phyloP scores from a whole-genome alignment of 495 filamentous ascomycete species.

The Xylaria intraflava region DNA sequence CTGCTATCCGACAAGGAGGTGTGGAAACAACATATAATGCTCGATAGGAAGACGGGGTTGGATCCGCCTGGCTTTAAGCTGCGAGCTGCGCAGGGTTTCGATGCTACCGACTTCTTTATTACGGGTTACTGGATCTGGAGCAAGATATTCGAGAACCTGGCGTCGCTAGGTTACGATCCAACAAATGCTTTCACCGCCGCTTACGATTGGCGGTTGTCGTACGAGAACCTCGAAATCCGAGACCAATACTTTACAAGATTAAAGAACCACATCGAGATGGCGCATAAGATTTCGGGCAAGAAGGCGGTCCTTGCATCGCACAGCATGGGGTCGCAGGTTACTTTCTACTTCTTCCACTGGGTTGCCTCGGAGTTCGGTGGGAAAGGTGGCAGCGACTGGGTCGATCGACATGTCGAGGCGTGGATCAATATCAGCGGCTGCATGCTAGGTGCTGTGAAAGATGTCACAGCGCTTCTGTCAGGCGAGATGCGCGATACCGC shows the following conservation, averaged over 20 bases:
- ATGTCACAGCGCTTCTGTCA: slow-evolving; percentile 80
- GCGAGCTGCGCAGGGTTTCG: slow-evolving; percentile 91
- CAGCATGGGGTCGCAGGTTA: slow-evolving; percentile 93
- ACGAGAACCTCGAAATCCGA: slow-evolving; percentile 75
- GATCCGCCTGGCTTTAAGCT: slow-evolving; percentile 92
- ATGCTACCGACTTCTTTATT: slow-evolving; percentile 95
- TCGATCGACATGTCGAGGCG: slow-evolving; percentile 79
- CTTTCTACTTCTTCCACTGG: slow-evolving; percentile 98
- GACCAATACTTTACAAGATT: slow-evolving; percentile 91
- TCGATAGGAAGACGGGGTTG: slow-evolving; percentile 83
- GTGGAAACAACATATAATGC: slow-evolving; percentile 96
- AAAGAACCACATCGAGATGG: slow-evolving; percentile 83
- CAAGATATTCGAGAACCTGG: slow-evolving; percentile 94
- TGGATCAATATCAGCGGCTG: slow-evolving; percentile 98
- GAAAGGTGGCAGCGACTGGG: slow-evolving; percentile 79
- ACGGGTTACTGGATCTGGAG: slow-evolving; percentile 97
- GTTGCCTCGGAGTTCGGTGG: slow-evolving; percentile 75
- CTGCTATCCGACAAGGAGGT: slow-evolving; percentile 84
- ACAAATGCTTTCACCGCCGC: slow-evolving; percentile 92
- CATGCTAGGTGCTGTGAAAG: slow-evolving; percentile 94
- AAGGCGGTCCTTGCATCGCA: slow-evolving; percentile 89
- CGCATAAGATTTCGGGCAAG: slow-evolving; percentile 56
- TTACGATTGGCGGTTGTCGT: slow-evolving; percentile 97
- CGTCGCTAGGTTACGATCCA: slow-evolving; percentile 91
- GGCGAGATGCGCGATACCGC: slow-evolving; percentile 98